These are phyloP conservation scores for Salvia hispanica DNA, from an alignment of 257 asterid genomes.

Conservation along the genomic window DNA sequence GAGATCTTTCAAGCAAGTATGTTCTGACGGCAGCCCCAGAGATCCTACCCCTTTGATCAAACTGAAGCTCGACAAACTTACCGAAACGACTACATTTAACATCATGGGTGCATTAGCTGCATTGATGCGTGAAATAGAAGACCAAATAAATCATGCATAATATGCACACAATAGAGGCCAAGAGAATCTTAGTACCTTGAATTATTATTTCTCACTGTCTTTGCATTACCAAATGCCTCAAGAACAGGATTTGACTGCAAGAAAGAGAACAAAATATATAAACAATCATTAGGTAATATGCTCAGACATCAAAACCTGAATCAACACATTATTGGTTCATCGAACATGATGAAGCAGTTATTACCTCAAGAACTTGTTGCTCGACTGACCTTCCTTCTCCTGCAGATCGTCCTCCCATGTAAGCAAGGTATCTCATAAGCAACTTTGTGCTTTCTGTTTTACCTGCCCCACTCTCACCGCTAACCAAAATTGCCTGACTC, in stretches of 20 bases:
- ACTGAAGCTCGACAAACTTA: conserved; percentile 98
- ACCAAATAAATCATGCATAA: background rate
- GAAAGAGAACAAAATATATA: conserved; percentile 28
- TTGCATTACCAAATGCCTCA: conserved; percentile 99
- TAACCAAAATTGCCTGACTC: conserved; percentile 95
- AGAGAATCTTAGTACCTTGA: conserved; percentile 64
- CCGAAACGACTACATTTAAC: conserved; percentile 86
- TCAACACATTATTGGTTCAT: background rate
- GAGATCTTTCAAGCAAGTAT: conserved; percentile 97
- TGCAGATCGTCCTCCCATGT: conserved; percentile 95
- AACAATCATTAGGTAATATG: conserved; percentile 1
- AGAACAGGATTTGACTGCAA: conserved; percentile 98
- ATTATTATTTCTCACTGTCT: conserved; percentile 96
- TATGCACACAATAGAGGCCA: background rate
- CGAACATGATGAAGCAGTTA: conserved; percentile 26
- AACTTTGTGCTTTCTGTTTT: conserved; percentile 97
- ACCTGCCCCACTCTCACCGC: conserved; percentile 99
- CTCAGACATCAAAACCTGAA: conserved; percentile 30
- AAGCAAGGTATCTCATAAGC: conserved; percentile 97
- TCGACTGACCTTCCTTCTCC: conserved; percentile 90
- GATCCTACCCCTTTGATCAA: conserved; percentile 82
- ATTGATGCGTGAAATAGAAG: background rate
- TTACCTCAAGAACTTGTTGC: conserved; percentile 98
- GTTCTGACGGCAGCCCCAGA: conserved; percentile 99
- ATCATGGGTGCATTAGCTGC: conserved; percentile 35